Evolutionary conservation across 2,329 filamentous ascomycete genomes (phyloP).

Genomic region (Cladophialophora psammophila): DNA sequence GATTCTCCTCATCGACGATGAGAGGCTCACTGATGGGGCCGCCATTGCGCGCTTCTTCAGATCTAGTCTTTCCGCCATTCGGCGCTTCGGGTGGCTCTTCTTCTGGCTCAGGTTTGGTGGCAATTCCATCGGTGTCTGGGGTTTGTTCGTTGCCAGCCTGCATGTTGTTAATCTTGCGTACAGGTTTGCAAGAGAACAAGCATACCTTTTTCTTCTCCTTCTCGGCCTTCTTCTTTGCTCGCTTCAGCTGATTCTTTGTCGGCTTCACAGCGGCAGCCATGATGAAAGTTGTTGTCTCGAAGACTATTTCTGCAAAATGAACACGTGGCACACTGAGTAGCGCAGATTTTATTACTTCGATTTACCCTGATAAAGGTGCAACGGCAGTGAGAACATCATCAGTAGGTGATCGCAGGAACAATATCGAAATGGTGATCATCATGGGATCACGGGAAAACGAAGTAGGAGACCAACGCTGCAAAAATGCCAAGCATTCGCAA

Average conservation of each 20-base stretch:
- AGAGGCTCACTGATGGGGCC: constrained; percentile 52
- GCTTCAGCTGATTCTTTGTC: constrained; percentile 92
- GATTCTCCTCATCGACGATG: constrained; percentile 70
- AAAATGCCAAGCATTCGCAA: background rate
- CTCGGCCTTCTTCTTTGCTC: constrained; percentile 92
- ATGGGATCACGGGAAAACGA: background rate
- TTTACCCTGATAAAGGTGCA: background rate
- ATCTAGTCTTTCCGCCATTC: constrained; percentile 28
- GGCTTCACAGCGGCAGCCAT: constrained; percentile 63
- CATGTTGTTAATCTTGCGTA: constrained; percentile 17
- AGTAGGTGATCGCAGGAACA: background rate
- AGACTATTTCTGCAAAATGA: background rate
- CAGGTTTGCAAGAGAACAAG: background rate
- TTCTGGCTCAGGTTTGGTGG: constrained; percentile 24
- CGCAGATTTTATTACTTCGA: background rate
- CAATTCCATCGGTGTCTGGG: constrained; percentile 16
- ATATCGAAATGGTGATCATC: background rate
- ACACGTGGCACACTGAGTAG: background rate
- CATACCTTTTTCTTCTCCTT: constrained; percentile 77
- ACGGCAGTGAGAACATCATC: background rate
- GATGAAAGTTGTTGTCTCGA: background rate
- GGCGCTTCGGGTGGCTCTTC: constrained; percentile 19
- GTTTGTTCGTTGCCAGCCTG: constrained; percentile 32
- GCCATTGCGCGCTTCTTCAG: constrained; percentile 51
- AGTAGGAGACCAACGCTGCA: background rate